These are phyloP conservation scores for Aspergillus ruber DNA, from an alignment of 2,329 filamentous ascomycete species.

Conservation along the genomic window DNA sequence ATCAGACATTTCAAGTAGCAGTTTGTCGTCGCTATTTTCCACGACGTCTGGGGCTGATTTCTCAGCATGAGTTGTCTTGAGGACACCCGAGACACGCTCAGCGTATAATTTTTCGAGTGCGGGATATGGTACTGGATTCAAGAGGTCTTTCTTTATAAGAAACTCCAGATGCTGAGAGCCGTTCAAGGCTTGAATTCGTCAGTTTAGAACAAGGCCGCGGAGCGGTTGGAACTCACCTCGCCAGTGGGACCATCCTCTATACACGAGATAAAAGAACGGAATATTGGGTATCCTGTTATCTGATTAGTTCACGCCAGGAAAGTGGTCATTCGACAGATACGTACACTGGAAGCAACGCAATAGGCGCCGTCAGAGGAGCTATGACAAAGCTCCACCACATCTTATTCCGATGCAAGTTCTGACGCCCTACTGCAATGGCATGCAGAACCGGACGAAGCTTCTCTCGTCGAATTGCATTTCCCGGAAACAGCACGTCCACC, in stretches of 20 bases:
- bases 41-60: slow-evolving; percentile 26
- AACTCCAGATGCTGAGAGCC: slow-evolving; percentile 82
- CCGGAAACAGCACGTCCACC: slow-evolving; percentile 63
- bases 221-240: slow-evolving; percentile 44
- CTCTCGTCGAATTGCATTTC: slow-evolving; percentile 58
- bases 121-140: slow-evolving; percentile 59
- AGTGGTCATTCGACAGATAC: slow-evolving; percentile 24
- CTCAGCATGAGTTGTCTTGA: slow-evolving; percentile 20
- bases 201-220: slow-evolving; percentile 11
- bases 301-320: slow-evolving; percentile 4
- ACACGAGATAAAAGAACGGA: slow-evolving; percentile 92
- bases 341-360: slow-evolving; percentile 80
- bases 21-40: slow-evolving; percentile 39
- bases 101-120: slow-evolving; percentile 70
- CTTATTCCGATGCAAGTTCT: slow-evolving; percentile 67
- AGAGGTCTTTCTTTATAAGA: slow-evolving; percentile 65
- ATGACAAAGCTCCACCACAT: slow-evolving; percentile 75
- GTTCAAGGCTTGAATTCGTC: slow-evolving; percentile 53
- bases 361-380: slow-evolving; percentile 76
- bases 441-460: slow-evolving; percentile 61
- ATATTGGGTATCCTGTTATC: slow-evolving; percentile 72
- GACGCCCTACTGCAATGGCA: slow-evolving; percentile 70
- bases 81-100: slow-evolving; percentile 28
- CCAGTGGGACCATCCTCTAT: slow-evolving; percentile 86
- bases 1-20: slow-evolving; percentile 42